Percentiles rank a stretch among this genome's conserved stretches.
These are phyloP conservation scores for Holtermannia corniformis DNA, from an alignment of 768 basidiomycete species.

Conservation along the genomic window DNA sequence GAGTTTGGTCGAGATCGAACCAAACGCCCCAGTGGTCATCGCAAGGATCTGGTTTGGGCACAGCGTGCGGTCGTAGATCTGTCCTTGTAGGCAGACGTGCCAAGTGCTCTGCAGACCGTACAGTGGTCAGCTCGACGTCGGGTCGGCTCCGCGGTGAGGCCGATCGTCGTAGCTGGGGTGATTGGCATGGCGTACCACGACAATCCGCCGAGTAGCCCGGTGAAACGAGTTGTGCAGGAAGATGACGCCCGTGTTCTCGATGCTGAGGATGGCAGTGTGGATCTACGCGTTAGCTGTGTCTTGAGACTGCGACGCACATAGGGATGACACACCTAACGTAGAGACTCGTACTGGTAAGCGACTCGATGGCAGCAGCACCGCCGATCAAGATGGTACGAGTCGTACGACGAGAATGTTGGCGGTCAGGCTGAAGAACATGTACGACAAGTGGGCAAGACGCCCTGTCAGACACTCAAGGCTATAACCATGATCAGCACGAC, in stretches of 20 bases:
- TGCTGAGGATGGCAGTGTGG: neutral
- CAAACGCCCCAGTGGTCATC: too few species aligned
- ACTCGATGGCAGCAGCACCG: slow-evolving; percentile 1
- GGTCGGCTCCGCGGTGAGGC: neutral
- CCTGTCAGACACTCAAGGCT: neutral
- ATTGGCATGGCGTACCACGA: neutral
- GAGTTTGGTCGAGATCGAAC: too few species aligned
- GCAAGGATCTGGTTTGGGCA: too few species aligned
- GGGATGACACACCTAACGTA: neutral
- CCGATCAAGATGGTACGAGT: neutral
- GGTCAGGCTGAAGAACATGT: slow-evolving; percentile 1
- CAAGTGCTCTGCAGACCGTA: too few species aligned
- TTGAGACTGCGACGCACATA: neutral
- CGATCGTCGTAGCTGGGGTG: neutral
- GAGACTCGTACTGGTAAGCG: neutral
- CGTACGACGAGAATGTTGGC: neutral
- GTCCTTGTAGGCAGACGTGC: too few species aligned
- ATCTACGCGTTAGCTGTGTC: neutral
- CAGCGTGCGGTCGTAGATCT: too few species aligned
- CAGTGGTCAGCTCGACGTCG: too few species aligned
- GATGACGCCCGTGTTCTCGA: neutral
- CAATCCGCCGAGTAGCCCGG: neutral
- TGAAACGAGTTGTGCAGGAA: slow-evolving; percentile 3
- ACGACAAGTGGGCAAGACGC: neutral
- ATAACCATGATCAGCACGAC: neutral